Conservation (phyloP, 1,284 basidiomycete genomes). For the Ceratobasidium sp. region DNA sequence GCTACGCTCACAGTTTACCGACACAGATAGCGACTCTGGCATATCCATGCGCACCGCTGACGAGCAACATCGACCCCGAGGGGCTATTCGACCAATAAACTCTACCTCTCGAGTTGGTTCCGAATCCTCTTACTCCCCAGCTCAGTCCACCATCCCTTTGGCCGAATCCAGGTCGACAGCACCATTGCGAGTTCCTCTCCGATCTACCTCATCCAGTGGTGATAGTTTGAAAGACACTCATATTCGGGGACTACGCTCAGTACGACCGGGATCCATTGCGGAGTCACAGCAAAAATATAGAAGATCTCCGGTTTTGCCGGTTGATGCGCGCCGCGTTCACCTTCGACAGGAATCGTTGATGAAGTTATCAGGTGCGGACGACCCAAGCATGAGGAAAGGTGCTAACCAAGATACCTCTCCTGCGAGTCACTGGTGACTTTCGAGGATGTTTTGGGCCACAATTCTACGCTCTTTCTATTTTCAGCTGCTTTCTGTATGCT, state of each 20-base stretch:
- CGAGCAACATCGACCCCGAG: slow-evolving; percentile 7
- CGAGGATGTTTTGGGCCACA: not conserved
- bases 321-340: slow-evolving; percentile 28
- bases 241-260: not conserved
- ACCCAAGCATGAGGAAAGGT: not conserved
- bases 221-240: not conserved
- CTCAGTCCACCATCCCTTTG: not conserved
- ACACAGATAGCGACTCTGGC: slow-evolving; percentile 27
- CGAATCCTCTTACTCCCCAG: not conserved
- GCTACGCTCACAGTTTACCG: slow-evolving; percentile 7
- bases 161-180: not conserved
- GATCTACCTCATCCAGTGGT: not conserved
- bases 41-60: not conserved
- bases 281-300: slow-evolving; percentile 31
- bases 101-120: slow-evolving; percentile 18
- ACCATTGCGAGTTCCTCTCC: slow-evolving; percentile 9
- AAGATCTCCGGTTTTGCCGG: slow-evolving; percentile 16
- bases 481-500: not conserved
- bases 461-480: not conserved
- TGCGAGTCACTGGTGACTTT: slow-evolving; percentile 16
- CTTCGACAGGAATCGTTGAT: slow-evolving; percentile 26
- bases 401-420: not conserved
- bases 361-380: slow-evolving; percentile 19
- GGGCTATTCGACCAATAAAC: slow-evolving; percentile 1
- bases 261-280: slow-evolving; percentile 32